These are phyloP conservation scores for Colletotrichum karsti DNA, from an alignment of 2,329 filamentous ascomycete genomes.

Conservation along the genomic window DNA sequence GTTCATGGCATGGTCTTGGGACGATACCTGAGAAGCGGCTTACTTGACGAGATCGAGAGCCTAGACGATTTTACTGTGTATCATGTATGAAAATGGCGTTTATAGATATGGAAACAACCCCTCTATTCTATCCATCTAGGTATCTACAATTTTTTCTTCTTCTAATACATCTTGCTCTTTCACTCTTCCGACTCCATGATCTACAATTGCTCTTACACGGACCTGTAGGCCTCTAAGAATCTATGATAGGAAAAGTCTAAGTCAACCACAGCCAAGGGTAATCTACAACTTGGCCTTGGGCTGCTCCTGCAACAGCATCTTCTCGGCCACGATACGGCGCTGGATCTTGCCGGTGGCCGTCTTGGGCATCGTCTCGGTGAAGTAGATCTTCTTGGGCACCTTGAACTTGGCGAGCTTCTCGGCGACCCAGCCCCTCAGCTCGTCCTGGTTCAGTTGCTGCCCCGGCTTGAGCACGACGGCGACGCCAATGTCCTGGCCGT, in stretches of 20 bases:
- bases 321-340: slow-evolving; percentile 84
- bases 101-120: not conserved
- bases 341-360: slow-evolving; percentile 93
- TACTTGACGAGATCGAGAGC: not conserved
- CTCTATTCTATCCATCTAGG: slow-evolving; percentile 18
- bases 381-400: slow-evolving; percentile 85
- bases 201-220: not conserved
- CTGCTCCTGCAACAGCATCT: slow-evolving; percentile 77
- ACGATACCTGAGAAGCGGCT: not conserved
- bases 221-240: not conserved
- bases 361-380: slow-evolving; percentile 87
- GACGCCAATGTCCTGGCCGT: slow-evolving; percentile 83
- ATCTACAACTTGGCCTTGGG: slow-evolving; percentile 62
- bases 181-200: not conserved
- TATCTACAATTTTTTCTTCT: slow-evolving; percentile 7
- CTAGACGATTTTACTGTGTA: not conserved
- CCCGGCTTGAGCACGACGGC: slow-evolving; percentile 79
- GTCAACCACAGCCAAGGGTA: not conserved
- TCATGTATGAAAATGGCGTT: not conserved
- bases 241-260: not conserved
- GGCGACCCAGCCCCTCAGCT: slow-evolving; percentile 73
- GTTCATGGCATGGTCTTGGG: not conserved
- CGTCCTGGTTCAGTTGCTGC: slow-evolving; percentile 61
- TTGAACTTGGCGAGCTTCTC: slow-evolving; percentile 84
- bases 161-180: not conserved